Base-by-base conservation (phyloP, 352 stramenopile genomes). In the Pythium brachiatum region DNA sequence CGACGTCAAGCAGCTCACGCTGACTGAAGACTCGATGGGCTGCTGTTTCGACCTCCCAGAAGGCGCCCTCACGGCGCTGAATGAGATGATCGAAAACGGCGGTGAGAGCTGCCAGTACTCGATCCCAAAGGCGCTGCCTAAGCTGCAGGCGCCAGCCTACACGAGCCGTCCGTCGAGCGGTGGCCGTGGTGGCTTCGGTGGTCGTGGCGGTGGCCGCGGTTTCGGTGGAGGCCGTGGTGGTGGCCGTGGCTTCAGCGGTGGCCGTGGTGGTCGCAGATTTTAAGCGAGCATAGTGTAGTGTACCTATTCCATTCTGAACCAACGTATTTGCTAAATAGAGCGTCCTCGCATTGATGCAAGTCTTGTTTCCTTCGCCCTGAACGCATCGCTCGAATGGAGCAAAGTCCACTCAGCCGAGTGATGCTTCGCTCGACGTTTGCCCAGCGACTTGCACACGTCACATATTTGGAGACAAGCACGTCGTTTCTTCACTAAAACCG, bases 1-100 rank as follows among this genome's bases (percentile, higher is more conserved):
- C 16, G 74, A 91, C 48, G 85, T 98, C 44, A 94, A 95, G 70
- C 91, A 95, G 71, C 78, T 98, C 75, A 93, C 88, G 53, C 68
- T 98, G 29, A 92, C 84, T 12, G 89, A 87, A 32, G 92, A 98
- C 70, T 72, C 74, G 16, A 89, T 91, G 81, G 86, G 84, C 23
- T 92, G 89, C 23, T 93, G 95, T 62, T 98, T 98, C 62, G 94
- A 98, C 57, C 69, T 98, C 31, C 87, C 88, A 0, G 70, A 83
- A 16, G 70, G 79, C 16, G 83, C 71, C 21, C 66, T 96, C 32
- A 68, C 84, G 26, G 23, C 72, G 9, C 50, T 98, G 2, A 76
- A 95, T 43, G 70, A 89, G 34, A 75, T 88, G 25, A 94, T 97
- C 53, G 86, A 95, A 47, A 73, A 81, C 21, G 70, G 74, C 41